phyloP scores from a whole-genome alignment of 257 asterid species.

The Solanum paucissectum region DNA sequence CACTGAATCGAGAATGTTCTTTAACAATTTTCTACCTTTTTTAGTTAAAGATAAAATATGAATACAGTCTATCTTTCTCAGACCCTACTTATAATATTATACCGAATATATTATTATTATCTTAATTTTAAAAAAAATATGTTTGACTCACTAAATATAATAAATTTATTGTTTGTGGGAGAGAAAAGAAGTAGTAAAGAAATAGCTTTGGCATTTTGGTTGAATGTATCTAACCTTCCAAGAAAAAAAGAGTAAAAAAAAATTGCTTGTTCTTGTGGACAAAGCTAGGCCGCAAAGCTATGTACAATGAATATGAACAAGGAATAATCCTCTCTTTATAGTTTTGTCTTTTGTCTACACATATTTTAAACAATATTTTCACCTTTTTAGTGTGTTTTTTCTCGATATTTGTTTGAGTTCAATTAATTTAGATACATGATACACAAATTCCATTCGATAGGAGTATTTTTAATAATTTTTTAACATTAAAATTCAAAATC shows the following conservation, averaged over 20 bases:
- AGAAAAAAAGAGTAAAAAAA: background rate
- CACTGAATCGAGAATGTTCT: fast-evolving
- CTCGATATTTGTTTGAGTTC: no score
- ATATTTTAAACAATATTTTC: background rate
- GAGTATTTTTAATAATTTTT: no score
- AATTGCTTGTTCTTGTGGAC: background rate
- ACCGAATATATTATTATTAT: background rate
- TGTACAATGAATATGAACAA: background rate
- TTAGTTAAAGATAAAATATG: background rate
- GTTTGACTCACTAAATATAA: background rate
- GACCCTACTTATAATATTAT: background rate
- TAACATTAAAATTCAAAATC: no score
- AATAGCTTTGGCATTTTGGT: background rate
- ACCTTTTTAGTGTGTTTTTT: no score
- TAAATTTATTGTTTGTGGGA: background rate
- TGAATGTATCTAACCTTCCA: background rate
- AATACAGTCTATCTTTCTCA: fast-evolving
- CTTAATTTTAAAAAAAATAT: background rate
- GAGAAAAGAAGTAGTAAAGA: background rate
- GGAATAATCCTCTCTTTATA: background rate
- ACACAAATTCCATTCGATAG: fast-evolving
- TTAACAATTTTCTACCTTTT: background rate
- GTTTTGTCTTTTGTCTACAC: background rate
- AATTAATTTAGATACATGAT: no score
- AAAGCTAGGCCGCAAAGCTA: background rate